Evolutionary conservation across 805 yeast genomes (phyloP), one percentile per base, ranked within the genome.

Genomic region (Ogataea pignaliae): DNA sequence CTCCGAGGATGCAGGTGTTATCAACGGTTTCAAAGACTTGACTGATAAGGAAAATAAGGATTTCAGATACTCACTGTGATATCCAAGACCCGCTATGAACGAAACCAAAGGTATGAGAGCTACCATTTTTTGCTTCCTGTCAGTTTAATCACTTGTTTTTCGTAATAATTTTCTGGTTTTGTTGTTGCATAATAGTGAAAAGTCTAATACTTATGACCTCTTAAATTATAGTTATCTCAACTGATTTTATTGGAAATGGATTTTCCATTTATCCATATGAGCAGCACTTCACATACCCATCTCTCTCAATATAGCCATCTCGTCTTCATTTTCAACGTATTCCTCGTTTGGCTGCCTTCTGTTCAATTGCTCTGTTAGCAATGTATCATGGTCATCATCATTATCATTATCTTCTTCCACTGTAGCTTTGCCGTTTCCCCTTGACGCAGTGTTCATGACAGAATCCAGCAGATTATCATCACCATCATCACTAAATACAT

Each of bases 31-130:
- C 54, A 65, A 70, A 50, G 88, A 81, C 58, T 52, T 73, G 54
- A 80, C 87, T 0, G 86, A 81, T 55, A 63, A 69, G 13, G 77
- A 81, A 55, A 81, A 81, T 48, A 69, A 66, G 38, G 69, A 65
- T 48, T 81, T 81, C 57, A 70, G 85, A 56, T 81, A 81, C 55
- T 43, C 44, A 21, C 38, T 47, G n/a, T 53, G 38, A 32, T 30
- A 29, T 29, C 9, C 9, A 9, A 21, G 26, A 21, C 26, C 7
- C 7, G 26, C 26, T 21, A 4, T 21, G 4, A 4, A 21, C 26
- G 26, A 21, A 21, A 7, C 26, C 26, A 21, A 21, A 7, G 26
- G 7, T 21, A 21, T 7, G 26, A 21, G 26, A 7, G 7, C 7
- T 21, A 21, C 7, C 26, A 21, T 21, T 21, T 4, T 21, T 21